Percentiles rank a stretch among this genome's conserved stretches.
Conservation (phyloP, 495 filamentous ascomycete genomes). For the Tuber umbilicatum region DNA sequence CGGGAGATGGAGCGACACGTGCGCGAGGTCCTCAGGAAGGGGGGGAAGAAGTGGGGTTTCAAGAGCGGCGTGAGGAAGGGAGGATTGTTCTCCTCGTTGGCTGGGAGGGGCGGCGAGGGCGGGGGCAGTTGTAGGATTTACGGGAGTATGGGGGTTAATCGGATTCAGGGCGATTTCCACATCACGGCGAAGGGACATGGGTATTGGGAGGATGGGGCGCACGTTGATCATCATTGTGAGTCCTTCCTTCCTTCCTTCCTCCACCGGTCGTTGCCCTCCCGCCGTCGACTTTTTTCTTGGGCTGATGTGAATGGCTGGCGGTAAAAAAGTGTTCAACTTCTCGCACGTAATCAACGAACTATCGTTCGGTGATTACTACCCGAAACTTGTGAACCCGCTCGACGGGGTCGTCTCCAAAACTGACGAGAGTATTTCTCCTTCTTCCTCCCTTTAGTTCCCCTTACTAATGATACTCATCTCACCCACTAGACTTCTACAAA, state of each 20-base stretch:
- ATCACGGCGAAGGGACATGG: slow-evolving; percentile 94
- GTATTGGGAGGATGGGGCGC: slow-evolving; percentile 68
- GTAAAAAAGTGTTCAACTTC: slow-evolving; percentile 74
- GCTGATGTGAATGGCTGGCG: not conserved
- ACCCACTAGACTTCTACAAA: slow-evolving; percentile 70
- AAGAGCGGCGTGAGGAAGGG: slow-evolving; percentile 63
- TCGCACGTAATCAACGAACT: slow-evolving; percentile 94
- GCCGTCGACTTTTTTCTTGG: not conserved
- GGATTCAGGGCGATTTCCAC: slow-evolving; percentile 97
- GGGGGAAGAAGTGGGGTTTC: slow-evolving; percentile 53
- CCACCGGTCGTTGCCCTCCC: not conserved
- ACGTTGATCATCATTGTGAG: slow-evolving; percentile 78
- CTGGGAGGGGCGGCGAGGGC: slow-evolving; percentile 42
- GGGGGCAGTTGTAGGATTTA: slow-evolving; percentile 73
- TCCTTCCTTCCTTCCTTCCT: slow-evolving; percentile 13
- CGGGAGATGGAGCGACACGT: slow-evolving; percentile 62
- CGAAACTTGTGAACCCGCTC: slow-evolving; percentile 85
- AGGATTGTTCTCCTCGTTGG: not conserved
- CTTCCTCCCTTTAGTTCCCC: not conserved
- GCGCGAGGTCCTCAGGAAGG: slow-evolving; percentile 62
- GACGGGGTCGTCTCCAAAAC: slow-evolving; percentile 79
- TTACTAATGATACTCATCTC: slow-evolving; percentile 13
- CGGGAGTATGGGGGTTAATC: slow-evolving; percentile 84
- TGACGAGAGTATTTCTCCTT: slow-evolving; percentile 15
- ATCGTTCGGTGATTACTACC: slow-evolving; percentile 93